These are phyloP conservation scores for Malania oleifera DNA, from an alignment of 164 flowering plant genomes.

Conservation along the genomic window DNA sequence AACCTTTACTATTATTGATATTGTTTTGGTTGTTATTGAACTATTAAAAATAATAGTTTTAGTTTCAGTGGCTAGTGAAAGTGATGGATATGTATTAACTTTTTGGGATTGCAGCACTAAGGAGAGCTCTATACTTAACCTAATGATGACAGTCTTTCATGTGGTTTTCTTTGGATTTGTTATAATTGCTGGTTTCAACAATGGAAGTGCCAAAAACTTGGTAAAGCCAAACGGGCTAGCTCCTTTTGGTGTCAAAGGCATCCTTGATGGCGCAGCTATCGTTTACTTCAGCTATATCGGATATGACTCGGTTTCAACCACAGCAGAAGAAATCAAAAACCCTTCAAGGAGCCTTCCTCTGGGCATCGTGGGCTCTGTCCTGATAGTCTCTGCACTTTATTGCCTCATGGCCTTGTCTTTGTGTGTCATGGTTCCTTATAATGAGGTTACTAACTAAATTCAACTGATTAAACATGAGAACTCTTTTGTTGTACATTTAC, in stretches of 20 bases:
- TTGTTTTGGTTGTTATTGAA: constrained; percentile 3
- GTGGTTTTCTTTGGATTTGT: constrained; percentile 68
- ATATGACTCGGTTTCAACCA: constrained; percentile 76
- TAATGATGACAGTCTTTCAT: constrained; percentile 74
- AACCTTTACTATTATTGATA: neutral
- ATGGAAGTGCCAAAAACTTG: constrained; percentile 52
- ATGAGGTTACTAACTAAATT: constrained; percentile 30
- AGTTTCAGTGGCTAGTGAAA: constrained; percentile 8
- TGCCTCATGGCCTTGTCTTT: constrained; percentile 67
- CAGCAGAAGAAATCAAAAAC: constrained; percentile 76
- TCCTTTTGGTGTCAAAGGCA: constrained; percentile 60
- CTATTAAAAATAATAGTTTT: neutral
- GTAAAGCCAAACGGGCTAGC: constrained; percentile 56
- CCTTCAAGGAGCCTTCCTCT: constrained; percentile 65
- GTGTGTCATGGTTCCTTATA: constrained; percentile 63
- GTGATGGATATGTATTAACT: constrained; percentile 6
- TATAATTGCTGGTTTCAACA: constrained; percentile 57
- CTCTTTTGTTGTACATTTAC: too few relatives aligned
- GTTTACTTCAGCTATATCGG: constrained; percentile 81
- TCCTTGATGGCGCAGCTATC: constrained; percentile 63
- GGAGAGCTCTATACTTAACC: constrained; percentile 82
- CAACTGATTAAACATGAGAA: too few relatives aligned
- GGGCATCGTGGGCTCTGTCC: constrained; percentile 70
- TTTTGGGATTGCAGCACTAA: constrained; percentile 60
- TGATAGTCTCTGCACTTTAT: constrained; percentile 52